Evolutionary conservation across 139 green algal species (phyloP).

Genomic region (Tetraselmis chui): DNA sequence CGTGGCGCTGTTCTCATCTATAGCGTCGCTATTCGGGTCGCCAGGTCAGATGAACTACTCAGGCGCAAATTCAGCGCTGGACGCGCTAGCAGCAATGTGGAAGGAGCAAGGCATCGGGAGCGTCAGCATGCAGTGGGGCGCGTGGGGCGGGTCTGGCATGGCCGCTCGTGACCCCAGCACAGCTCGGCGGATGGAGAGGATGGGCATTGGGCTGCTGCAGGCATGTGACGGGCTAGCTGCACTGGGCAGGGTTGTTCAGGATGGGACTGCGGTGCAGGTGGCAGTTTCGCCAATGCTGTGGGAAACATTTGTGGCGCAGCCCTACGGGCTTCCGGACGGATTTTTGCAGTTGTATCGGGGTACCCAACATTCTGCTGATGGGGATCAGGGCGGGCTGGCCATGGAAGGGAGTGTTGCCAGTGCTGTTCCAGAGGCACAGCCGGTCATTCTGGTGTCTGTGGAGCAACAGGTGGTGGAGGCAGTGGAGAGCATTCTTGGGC

Average conservation of each 20-base stretch:
- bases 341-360: not conserved
- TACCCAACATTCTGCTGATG: not conserved
- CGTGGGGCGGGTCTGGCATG: constrained; percentile 80
- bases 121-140: constrained; percentile 78
- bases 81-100: constrained; percentile 21
- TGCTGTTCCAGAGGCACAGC: not conserved
- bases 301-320: not conserved
- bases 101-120: constrained; percentile 14
- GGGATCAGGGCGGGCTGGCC: not conserved
- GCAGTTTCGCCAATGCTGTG: not conserved
- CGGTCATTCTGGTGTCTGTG: not conserved
- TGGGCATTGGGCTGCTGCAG: constrained; percentile 51
- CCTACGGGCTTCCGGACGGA: not conserved
- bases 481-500: constrained; percentile 17
- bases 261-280: not conserved
- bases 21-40: constrained; percentile 38
- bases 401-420: too few species aligned
- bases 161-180: constrained; percentile 48
- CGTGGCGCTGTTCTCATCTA: constrained; percentile 60
- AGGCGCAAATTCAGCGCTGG: constrained; percentile 46
- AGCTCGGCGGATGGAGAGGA: constrained; percentile 51
- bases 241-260: not conserved
- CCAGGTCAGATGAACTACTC: constrained; percentile 51
- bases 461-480: constrained; percentile 5
- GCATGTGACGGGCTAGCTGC: constrained; percentile 23